Conservation (phyloP, 805 yeast genomes). For the Myxozyma neglecta region DNA sequence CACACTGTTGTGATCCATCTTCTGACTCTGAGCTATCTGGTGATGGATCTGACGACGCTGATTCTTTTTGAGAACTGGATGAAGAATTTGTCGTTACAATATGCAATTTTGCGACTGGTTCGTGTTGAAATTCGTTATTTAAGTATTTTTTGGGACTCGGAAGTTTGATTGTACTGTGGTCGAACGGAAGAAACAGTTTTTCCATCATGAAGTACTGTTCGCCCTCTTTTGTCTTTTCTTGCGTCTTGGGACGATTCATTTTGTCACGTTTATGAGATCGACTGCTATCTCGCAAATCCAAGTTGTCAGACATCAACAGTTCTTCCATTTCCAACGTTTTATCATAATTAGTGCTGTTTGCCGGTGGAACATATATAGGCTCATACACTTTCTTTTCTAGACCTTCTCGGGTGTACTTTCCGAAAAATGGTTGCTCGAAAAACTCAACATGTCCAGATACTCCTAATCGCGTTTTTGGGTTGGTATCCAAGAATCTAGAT, state of each 20-base stretch:
- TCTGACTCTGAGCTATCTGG: background rate
- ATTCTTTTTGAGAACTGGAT: background rate
- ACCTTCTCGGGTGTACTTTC: slow-evolving; percentile 38
- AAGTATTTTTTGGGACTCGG: too few relatives aligned
- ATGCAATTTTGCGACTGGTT: background rate
- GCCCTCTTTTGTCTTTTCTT: slow-evolving; percentile 2
- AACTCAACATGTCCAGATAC: slow-evolving; percentile 72
- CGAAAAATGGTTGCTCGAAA: slow-evolving; percentile 73
- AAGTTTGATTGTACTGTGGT: background rate
- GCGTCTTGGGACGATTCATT: background rate
- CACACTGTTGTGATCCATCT: background rate
- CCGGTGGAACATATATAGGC: slow-evolving; percentile 26
- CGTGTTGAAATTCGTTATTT: background rate
- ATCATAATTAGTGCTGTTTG: slow-evolving; percentile 13
- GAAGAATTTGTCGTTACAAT: background rate
- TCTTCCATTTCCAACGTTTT: slow-evolving; percentile 25
- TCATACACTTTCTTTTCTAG: slow-evolving; percentile 16
- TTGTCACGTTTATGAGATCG: background rate
- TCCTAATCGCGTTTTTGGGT: slow-evolving; percentile 72
- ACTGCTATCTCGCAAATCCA: background rate
- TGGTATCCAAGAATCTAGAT: slow-evolving; percentile 55
- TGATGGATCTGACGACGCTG: background rate
- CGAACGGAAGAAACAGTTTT: slow-evolving; percentile 9
- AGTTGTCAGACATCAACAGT: slow-evolving; percentile 18
- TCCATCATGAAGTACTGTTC: slow-evolving; percentile 7